Percentiles rank a stretch among this genome's conserved stretches.
These are phyloP conservation scores for Cryptococcus floricola DNA, from an alignment of 1,284 basidiomycete genomes.

Conservation along the genomic window DNA sequence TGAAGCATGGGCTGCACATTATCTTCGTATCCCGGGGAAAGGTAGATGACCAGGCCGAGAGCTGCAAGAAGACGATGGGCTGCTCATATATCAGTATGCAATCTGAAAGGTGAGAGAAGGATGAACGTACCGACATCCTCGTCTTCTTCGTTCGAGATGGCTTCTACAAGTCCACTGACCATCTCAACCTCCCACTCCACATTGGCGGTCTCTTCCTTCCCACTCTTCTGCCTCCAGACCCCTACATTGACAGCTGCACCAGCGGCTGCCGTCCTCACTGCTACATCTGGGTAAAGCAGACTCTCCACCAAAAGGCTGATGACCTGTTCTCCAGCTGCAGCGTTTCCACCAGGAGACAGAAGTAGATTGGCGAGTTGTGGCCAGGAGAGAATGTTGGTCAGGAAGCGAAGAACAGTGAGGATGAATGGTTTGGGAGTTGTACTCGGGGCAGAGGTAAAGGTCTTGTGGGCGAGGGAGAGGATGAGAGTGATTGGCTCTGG, in stretches of 20 bases:
- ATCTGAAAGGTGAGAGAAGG: background rate
- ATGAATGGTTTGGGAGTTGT: conserved; percentile 52
- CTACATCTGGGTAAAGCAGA: conserved; percentile 63
- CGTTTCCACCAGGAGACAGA: conserved; percentile 48
- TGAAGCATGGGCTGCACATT: conserved; percentile 64
- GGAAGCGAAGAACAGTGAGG: conserved; percentile 66
- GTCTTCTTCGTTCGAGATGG: conserved; percentile 62
- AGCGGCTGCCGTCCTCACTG: conserved; percentile 71
- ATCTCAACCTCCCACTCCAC: conserved; percentile 82
- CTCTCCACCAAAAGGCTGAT: conserved; percentile 61
- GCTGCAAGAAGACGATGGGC: conserved; percentile 76
- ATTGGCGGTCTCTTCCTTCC: conserved; percentile 51
- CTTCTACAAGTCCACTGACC: conserved; percentile 70
- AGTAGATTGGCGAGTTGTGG: conserved; percentile 56
- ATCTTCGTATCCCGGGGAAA: conserved; percentile 57
- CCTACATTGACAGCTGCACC: conserved; percentile 74
- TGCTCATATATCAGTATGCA: conserved; percentile 29
- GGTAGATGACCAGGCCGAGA: conserved; percentile 65
- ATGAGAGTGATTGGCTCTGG: conserved; percentile 57
- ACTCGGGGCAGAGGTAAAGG: conserved; percentile 13
- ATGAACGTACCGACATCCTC: conserved; percentile 70
- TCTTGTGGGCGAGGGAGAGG: conserved; percentile 48
- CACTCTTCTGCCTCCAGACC: conserved; percentile 57
- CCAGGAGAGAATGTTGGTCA: conserved; percentile 68
- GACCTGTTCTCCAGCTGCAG: conserved; percentile 38